Base-by-base conservation (phyloP, 352 stramenopile species). In the Phytophthora uliginosa region DNA sequence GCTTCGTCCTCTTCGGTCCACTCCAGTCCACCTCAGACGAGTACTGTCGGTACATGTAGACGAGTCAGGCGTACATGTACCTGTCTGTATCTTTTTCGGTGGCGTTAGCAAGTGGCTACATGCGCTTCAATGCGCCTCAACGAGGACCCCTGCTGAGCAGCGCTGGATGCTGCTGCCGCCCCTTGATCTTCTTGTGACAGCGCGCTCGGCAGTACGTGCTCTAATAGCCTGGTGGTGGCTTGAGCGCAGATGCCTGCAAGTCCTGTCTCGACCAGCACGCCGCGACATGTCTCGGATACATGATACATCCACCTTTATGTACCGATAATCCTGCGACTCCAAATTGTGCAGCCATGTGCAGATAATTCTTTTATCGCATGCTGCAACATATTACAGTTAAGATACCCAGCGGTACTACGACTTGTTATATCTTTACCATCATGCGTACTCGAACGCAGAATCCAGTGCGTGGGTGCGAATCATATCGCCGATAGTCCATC, bases 401-500 rank as follows among this genome's bases (percentile, higher is more conserved):
- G 26, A 2, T 40, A 40, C 8, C 1, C 3, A 42, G 28, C 36
- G 9, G 36, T 17, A 2, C 17, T 12, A 17, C n/a, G 42, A 12
- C 15, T n/a, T 50, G 18, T 22, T 50, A 12, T 50, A 8, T 50
- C 18, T 22, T n/a, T 50, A 50, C 7, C 17, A 15, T 50, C 9
- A n/a, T 50, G 40, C 40, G 36, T 20, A 18, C 13, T 48, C 18
- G 7, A 2, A 42, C 34, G 9, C 54, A 18, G 60, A 67, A 72
- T 67, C 56, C 56, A 72, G 47, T 26, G 50, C 34, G 34, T 63
- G 66, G 66, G 66, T 73, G 51, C 51, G 59, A 67, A 73, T 71
- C 64, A 71, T 71, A 15, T 56, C 47, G 36, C 13, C 36, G 36
- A 42, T 42, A 34, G 45, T 33, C 24, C n/a, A 48, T 6, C 20